A percentile compares a stretch with the other conserved stretches of the same genome.
Conservation (phyloP, 2,329 filamentous ascomycete genomes). For the Dactylellina sp. region DNA sequence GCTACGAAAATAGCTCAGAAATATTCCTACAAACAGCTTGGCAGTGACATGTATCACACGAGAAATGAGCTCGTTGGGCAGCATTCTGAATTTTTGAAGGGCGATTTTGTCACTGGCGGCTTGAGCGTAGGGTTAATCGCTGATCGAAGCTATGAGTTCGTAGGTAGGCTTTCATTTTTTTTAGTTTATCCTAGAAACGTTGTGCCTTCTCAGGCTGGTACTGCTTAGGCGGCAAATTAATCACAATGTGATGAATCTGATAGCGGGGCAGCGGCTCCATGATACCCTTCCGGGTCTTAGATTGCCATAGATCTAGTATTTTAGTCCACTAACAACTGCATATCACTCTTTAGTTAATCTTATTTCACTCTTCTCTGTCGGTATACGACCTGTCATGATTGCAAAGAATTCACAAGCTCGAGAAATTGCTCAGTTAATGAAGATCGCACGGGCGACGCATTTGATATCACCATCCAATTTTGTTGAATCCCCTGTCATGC, state of each 20-base stretch:
- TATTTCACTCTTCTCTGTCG: constrained; percentile 30
- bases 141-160: constrained; percentile 56
- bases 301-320: no score
- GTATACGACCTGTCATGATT: constrained; percentile 34
- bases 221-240: no score
- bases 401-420: constrained; percentile 22
- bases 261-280: no score
- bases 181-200: not conserved
- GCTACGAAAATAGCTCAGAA: not conserved
- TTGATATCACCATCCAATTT: constrained; percentile 22
- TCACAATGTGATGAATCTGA: no score
- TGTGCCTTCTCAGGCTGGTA: not conserved
- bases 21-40: constrained; percentile 21
- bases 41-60: constrained; percentile 18
- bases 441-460: not conserved
- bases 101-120: not conserved
- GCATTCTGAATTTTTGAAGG: not conserved
- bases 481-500: not conserved
- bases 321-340: constrained; percentile 4
- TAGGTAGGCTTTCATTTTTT: constrained; percentile 55
- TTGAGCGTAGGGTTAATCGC: constrained; percentile 31
- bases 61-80: constrained; percentile 9
- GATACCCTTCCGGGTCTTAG: no score
- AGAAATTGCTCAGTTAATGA: constrained; percentile 29
- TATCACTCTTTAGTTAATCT: constrained; percentile 30